These are phyloP conservation scores for Lindgomyces ingoldianus DNA, from an alignment of 495 filamentous ascomycete species.

Conservation along the genomic window DNA sequence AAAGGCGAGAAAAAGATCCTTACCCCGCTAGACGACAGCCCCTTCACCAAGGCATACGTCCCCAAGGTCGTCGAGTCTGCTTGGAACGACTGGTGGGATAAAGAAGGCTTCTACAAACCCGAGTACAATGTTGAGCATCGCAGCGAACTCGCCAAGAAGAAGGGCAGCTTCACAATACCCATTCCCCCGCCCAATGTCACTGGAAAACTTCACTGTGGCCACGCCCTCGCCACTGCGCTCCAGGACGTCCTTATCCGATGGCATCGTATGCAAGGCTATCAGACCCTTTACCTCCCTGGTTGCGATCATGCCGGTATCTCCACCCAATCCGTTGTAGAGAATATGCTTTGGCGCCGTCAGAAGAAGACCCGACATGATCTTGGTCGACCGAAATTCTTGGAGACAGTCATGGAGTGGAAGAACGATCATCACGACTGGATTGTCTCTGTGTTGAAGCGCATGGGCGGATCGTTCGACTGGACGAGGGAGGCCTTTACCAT, in stretches of 20 bases:
- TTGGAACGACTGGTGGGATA: constrained; percentile 63
- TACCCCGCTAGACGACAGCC: constrained; percentile 46
- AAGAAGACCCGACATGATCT: constrained; percentile 68
- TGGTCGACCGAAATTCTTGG: constrained; percentile 60
- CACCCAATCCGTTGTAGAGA: constrained; percentile 76
- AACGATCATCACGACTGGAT: constrained; percentile 67
- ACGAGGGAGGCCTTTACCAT: constrained; percentile 73
- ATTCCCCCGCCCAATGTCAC: constrained; percentile 79
- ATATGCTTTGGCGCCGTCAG: constrained; percentile 68
- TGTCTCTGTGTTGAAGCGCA: constrained; percentile 56
- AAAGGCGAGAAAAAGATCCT: constrained; percentile 49
- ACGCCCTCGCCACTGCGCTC: constrained; percentile 65
- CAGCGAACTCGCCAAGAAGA: constrained; percentile 65
- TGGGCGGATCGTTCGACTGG: constrained; percentile 68
- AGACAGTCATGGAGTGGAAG: constrained; percentile 70
- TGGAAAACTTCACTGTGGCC: constrained; percentile 52
- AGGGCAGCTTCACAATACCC: constrained; percentile 69
- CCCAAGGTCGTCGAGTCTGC: constrained; percentile 58
- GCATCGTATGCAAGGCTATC: constrained; percentile 56
- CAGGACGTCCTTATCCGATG: constrained; percentile 79
- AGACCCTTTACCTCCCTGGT: constrained; percentile 72
- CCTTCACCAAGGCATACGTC: constrained; percentile 55
- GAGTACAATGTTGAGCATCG: constrained; percentile 68
- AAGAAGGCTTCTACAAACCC: constrained; percentile 70
- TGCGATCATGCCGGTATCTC: constrained; percentile 79